Evolutionary conservation across 345 rosid species (phyloP), one percentile per base, ranked within the genome.

Genomic region (Citrus australasica): DNA sequence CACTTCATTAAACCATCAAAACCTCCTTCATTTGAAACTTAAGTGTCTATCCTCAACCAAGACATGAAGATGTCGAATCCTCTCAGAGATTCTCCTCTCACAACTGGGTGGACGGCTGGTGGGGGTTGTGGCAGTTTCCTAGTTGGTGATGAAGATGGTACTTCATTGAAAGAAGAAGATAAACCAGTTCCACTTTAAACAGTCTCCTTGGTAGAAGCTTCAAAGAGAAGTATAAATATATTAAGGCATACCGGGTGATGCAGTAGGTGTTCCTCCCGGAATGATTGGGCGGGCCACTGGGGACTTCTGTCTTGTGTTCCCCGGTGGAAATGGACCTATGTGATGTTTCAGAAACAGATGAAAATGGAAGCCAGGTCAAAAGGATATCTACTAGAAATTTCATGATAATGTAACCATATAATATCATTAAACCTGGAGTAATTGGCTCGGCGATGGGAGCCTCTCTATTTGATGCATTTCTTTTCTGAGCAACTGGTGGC

Each of bases 91-190:
- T 76, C 74, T 76, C 80, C 83, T 17, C 89, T 91, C 73, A 80
- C 22, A 33, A 75, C 63, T 7, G 88, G 92, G 73, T 79, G 86
- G 71, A 74, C 74, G 3, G 88, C 79, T 3, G 90, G 86, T 60
- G 85, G 77, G 58, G 74, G 82, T 77, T 72, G 83, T 21, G 81
- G 84, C 63, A 46, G 58, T 30, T 62, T 70, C 69, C 79, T 74
- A 27, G 84, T 69, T 1, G 89, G 88, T 42, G 92, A 79, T 53
- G 82, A 81, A 79, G 67, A 88, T 85, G 89, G 77, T 53, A 65
- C 85, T 74, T 76, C 79, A 72, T 71, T 67, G 40, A 48, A 40
- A 19, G 37, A 51, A 64, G 72, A 30, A 35, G 37, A 17, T 55
- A 67, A 35, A 56, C 33, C 28, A 66, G 65, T 30, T 61, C 53